Evolutionary conservation across 208 protist species (phyloP).

Genomic region (Crithidia brevicula): DNA sequence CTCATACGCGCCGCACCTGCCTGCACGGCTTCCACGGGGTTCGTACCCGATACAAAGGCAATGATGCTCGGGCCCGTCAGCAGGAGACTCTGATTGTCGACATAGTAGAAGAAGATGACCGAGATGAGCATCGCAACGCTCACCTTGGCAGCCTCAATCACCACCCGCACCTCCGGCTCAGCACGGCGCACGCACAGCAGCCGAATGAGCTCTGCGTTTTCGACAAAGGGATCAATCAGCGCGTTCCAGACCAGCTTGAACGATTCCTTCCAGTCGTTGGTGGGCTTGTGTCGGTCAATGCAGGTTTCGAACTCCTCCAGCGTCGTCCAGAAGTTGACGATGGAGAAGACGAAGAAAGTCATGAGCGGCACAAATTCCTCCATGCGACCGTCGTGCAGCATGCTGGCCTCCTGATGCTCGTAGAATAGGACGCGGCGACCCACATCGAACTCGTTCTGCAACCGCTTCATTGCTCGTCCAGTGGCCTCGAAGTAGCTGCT

Average conservation of each 20-base stretch:
- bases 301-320: conserved; percentile 53
- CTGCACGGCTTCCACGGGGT: conserved; percentile 74
- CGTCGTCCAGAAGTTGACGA: conserved; percentile 77
- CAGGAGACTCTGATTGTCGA: conserved; percentile 57
- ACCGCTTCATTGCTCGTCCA: conserved; percentile 47
- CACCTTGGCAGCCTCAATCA: conserved; percentile 81
- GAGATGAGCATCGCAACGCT: conserved; percentile 78
- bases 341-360: conserved; percentile 85
- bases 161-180: conserved; percentile 52
- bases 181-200: conserved; percentile 37
- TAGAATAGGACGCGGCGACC: conserved; percentile 68
- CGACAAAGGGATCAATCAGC: conserved; percentile 44
- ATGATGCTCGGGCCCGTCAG: conserved; percentile 80
- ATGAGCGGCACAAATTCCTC: conserved; percentile 84
- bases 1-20: conserved; percentile 59
- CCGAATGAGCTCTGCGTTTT: conserved; percentile 45
- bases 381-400: conserved; percentile 42
- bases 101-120: conserved; percentile 79
- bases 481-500: conserved; percentile 52
- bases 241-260: conserved; percentile 39
- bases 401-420: conserved; percentile 34
- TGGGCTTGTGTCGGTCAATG: conserved; percentile 31
- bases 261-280: conserved; percentile 34
- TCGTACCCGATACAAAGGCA: conserved; percentile 76
- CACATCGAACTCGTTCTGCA: conserved; percentile 73